Evolutionary conservation across 108 stramenopile genomes (phyloP), one percentile per base, ranked within the genome.

Genomic region (Asterionellopsis glacialis): DNA sequence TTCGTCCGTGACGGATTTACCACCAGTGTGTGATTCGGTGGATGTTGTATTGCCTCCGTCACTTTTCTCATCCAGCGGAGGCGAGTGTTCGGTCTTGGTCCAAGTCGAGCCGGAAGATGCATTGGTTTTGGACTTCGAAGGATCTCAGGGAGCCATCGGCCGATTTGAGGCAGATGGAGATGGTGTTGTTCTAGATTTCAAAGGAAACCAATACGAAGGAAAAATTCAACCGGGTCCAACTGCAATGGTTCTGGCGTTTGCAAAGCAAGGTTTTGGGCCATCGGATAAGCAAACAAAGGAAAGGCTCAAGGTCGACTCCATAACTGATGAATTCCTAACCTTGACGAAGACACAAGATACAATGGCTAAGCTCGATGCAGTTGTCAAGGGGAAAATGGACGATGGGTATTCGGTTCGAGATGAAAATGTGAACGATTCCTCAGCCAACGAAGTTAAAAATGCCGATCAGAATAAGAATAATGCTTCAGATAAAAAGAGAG

Each of bases 301-400:
- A 14, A 14, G 38, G 24, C 42, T 84, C 1, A 81, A 80, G 60
- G 78, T 88, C 11, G 90, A 91, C 55, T 67, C 73, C 0, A 75
- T 91, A 41, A 82, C 84, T 10, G 84, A 88, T 57, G 86, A 91
- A 68, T 91, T 86, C 57, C 75, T 81, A 21, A 79, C 82, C 11
- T 44, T 91, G 13, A 64, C 70, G 41, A 67, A 84, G 55, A 72
- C 70, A 0, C 44, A 68, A 25, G 78, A 91, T 67, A 65, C 72
- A 59, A 84, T 91, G 86, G 75, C 69, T 16, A 82, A 77, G 68
- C 48, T 87, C 16, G 73, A 86, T 63, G 88, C 86, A 13, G 66
- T 82, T 22, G 77, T 69, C 1, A 61, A 68, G 11, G 88, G 85
- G 28, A 67, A 78, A 51, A 55, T 85, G 70, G 81, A 82, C 52